Base-by-base conservation (phyloP, 208 protist genomes). In the Crithidia expoeki region DNA sequence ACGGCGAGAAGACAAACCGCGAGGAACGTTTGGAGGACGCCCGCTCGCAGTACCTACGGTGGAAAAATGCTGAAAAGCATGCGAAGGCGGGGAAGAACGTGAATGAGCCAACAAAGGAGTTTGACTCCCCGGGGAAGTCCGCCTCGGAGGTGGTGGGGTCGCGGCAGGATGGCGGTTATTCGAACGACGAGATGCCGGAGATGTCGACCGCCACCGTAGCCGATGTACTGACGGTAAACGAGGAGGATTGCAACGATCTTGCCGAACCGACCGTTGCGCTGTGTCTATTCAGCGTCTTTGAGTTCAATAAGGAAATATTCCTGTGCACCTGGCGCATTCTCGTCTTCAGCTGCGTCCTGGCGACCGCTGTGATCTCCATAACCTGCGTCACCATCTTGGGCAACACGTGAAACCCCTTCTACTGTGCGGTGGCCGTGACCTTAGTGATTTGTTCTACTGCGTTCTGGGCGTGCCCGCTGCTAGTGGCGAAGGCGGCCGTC, bases 1-100 rank as follows among this genome's bases (percentile, higher is more conserved):
- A 84, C 59, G 86, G 73, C 28, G 86, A 92, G 81, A 46, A 68
- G 38, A 72, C 25, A 33, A 89, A 92, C 71, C 68, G 61, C 17
- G 72, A 71, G 51, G 83, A 89, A 42, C 83, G 80, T 28, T 4
- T 49, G 2, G 75, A 83, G 23, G 83, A 89, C 68, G 52, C 44
- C 16, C 58, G 42, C 12, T 50, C 42, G 42, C 42, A 64, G 42
- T 38, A 52, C 42, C 27, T 64, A 44, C 58, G 44, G 44, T 64
- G 58, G 58, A 40, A 44, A 28, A 44, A 50, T 38, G 38, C 10
- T 25, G 58, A 52, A 44, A 32, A 19, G 58, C 38, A 52, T 38
- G 58, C 58, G 40, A 50, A 38, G 58, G 58, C 21, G 44, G 42
- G 9, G 19, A 14, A 38, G 53, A 5, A 6, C 23, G 14, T 4